Evolutionary conservation across 352 stramenopile species (phyloP), one percentile per base, ranked within the genome.

Genomic region (Phytophthora vignae): DNA sequence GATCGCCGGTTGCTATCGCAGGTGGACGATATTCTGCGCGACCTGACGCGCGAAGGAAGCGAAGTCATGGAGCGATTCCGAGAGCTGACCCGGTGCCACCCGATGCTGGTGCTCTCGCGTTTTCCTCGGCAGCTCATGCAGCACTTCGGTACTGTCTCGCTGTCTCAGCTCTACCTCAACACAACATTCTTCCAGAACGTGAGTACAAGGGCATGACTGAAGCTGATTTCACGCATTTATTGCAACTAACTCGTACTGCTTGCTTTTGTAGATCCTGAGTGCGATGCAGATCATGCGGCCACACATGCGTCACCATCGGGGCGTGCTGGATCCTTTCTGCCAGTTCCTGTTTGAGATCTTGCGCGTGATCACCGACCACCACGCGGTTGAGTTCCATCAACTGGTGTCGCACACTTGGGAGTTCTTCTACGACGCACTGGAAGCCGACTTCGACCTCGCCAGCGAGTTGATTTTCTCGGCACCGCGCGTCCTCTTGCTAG

Each of bases 81-180:
- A 33, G 84, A 92, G 56, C 42, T 92, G 12, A 75, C 77, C 9
- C 77, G 87, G 42, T 80, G 73, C 31, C 78, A 92, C 53, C 83
- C 84, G 2, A 53, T 91, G 25, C 58, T 94, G 4, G 79, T 92
- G 12, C 67, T 90, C 11, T 78, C 79, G 40, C 77, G 87, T 22
- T 82, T 92, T 19, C 75, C 81, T 27, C 74, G 75, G 36, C 77
- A 79, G 27, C 69, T 86, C 33, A 83, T 78, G 80, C 78, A 88
- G 75, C 79, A 84, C 50, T 72, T 87, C 7, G 83, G 82, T 2
- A 78, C 77, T 12, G 71, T 92, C 5, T 92, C 87, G 38, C 68
- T 94, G 21, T 91, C 85, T 25, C 73, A 88, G 33, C 77, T 94
- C 36, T 94, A 93, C 60, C 78, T 89, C 59, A 90, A 91, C 61